Percentiles rank a stretch among this genome's conserved stretches.
Conservation (phyloP, 345 rosid genomes). For the Brassica carinata region DNA sequence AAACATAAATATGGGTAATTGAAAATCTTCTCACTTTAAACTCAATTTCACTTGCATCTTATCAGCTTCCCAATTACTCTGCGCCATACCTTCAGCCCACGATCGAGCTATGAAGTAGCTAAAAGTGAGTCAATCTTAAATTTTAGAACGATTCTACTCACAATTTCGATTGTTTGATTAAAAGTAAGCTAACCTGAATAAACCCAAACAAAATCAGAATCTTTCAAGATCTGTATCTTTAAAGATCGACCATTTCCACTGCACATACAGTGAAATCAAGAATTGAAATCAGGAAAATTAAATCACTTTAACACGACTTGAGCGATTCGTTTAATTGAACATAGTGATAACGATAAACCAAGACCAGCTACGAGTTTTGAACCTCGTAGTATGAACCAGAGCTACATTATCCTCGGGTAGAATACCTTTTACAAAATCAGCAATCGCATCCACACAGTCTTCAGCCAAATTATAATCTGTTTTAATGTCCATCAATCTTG, state of each 20-base stretch:
- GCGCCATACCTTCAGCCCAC: conserved; percentile 63
- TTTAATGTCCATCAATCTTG: too few species aligned
- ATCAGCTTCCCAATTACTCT: conserved; percentile 97
- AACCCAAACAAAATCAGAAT: conserved; percentile 17
- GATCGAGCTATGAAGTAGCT: conserved; percentile 26
- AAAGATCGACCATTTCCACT: conserved; percentile 41
- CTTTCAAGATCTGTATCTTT: conserved; percentile 31
- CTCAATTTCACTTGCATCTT: conserved; percentile 58
- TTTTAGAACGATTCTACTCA: not conserved
- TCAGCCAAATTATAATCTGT: too few species aligned
- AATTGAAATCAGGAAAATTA: too few species aligned
- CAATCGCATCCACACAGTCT: too few species aligned
- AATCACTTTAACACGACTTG: not conserved
- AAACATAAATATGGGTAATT: conserved; percentile 15
- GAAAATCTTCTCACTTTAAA: not conserved
- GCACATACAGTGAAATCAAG: conserved; percentile 15
- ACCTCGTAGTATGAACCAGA: too few species aligned
- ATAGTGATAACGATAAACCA: too few species aligned
- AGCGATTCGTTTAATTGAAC: not conserved
- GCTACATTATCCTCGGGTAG: too few species aligned
- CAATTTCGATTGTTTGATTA: not conserved
- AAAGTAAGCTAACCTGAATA: conserved; percentile 4
- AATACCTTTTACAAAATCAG: too few species aligned
- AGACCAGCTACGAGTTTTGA: too few species aligned
- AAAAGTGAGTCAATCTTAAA: conserved; percentile 6